Evolutionary conservation across 2,329 filamentous ascomycete genomes (phyloP), one percentile per base, ranked within the genome.

Genomic region (Penicillium sp.): DNA sequence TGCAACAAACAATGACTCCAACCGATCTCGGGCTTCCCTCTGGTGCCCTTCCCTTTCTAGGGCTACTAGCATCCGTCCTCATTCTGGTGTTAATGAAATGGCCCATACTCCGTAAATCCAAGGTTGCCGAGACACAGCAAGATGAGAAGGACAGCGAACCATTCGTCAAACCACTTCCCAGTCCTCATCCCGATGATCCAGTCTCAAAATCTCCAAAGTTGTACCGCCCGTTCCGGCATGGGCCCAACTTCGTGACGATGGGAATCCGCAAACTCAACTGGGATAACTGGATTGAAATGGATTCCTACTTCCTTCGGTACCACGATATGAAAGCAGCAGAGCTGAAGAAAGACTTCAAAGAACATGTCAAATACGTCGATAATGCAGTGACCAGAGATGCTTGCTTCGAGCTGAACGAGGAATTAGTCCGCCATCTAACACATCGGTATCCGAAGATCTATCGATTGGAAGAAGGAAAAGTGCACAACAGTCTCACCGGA

Each of bases 251-350:
- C 23, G 35, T 57, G 44, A 59, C 57, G 0, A 59, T 59, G 57
- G 57, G 57, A n/a, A 59, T 59, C 40, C 55, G 57, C 19, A 57
- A 59, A 39, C 45, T 59, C 18, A 40, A 51, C 36, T 59, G 57
- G 57, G 44, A 59, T 9, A 57, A 59, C 35, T 59, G 57, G 57
- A 57, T 59, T 10, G 57, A 59, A 36, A 59, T 59, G 57, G 57
- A 59, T 30, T 59, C 57, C 7, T 57, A 59, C 18, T 59, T 57
- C n/a, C 43, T 54, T 10, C 55, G 57, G 10, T 57, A 57, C 32
- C 56, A 58, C 30, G 56, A 58, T 47, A 48, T 53, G 42, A 58
- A 58, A 40, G 53, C 50, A 3, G 47, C 56, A 1, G 56, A 58
- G 16, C 26, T 59, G 26, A 54, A 57, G 13, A 57, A 59, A 26